phyloP scores from a whole-genome alignment of 2,329 filamentous ascomycete species.

The Colletotrichum agaves region DNA sequence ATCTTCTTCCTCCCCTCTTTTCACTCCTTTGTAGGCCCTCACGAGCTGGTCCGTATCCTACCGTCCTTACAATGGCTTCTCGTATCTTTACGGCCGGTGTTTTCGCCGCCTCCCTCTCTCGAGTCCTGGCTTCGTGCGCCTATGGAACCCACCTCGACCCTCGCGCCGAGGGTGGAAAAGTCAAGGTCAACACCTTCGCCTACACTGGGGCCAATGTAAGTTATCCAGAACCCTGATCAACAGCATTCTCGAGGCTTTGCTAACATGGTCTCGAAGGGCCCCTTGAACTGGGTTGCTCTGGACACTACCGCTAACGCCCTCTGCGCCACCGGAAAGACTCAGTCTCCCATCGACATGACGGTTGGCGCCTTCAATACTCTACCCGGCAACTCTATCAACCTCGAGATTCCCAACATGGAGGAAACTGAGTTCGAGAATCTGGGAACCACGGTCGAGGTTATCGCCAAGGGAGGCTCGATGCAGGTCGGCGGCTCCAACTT shows the following conservation, averaged over 20 bases:
- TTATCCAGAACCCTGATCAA: not conserved
- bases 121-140: constrained; percentile 49
- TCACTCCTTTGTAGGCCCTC: constrained; percentile 23
- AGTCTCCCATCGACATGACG: constrained; percentile 60
- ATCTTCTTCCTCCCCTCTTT: constrained; percentile 10
- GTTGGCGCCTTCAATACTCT: constrained; percentile 37
- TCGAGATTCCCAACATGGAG: constrained; percentile 49
- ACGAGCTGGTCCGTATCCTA: constrained; percentile 34
- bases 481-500: constrained; percentile 49
- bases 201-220: constrained; percentile 50
- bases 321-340: constrained; percentile 56
- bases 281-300: constrained; percentile 59
- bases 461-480: constrained; percentile 56
- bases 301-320: constrained; percentile 49
- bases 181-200: constrained; percentile 51
- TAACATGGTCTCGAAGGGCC: constrained; percentile 46
- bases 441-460: constrained; percentile 66
- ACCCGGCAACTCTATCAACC: constrained; percentile 42
- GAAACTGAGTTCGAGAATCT: constrained; percentile 66
- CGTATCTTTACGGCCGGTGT: constrained; percentile 29
- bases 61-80: constrained; percentile 34
- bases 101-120: constrained; percentile 31
- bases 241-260: not conserved
- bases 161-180: constrained; percentile 43
- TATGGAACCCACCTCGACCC: constrained; percentile 52